Evolutionary conservation across 192 early-diverging fungal species (phyloP).

Genomic region (Coemansia sp.): DNA sequence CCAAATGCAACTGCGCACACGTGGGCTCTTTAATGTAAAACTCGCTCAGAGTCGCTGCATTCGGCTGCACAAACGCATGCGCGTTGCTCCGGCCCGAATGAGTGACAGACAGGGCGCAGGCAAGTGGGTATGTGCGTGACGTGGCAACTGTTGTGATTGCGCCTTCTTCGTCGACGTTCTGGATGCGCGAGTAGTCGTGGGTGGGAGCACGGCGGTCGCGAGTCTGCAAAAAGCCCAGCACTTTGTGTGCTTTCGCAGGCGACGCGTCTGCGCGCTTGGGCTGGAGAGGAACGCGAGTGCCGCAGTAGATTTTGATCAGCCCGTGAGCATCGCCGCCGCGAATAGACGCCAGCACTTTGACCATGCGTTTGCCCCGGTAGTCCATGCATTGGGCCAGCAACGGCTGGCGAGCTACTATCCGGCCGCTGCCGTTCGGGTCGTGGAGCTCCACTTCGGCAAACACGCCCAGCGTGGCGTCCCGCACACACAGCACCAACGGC

Average conservation of each 20-base stretch:
- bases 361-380: constrained; percentile 55
- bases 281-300: constrained; percentile 36
- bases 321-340: constrained; percentile 39
- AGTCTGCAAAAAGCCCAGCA: constrained; percentile 43
- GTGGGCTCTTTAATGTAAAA: constrained; percentile 57
- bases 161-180: constrained; percentile 51
- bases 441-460: constrained; percentile 58
- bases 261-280: constrained; percentile 23
- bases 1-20: constrained; percentile 40
- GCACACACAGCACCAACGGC: constrained; percentile 49
- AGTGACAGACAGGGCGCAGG: constrained; percentile 39
- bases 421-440: constrained; percentile 50
- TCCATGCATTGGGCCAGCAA: constrained; percentile 56
- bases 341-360: constrained; percentile 51
- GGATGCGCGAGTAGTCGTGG: constrained; percentile 49
- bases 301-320: constrained; percentile 55
- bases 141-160: constrained; percentile 40
- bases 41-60: constrained; percentile 46
- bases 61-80: constrained; percentile 47
- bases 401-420: constrained; percentile 50
- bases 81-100: constrained; percentile 47
- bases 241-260: constrained; percentile 28
- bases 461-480: constrained; percentile 41
- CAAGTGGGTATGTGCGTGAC: constrained; percentile 48
- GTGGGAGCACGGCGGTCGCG: constrained; percentile 37